Percentiles rank a stretch among this genome's conserved stretches.
Conservation (phyloP, 306 rosid species). For the Rosa multiflora region DNA sequence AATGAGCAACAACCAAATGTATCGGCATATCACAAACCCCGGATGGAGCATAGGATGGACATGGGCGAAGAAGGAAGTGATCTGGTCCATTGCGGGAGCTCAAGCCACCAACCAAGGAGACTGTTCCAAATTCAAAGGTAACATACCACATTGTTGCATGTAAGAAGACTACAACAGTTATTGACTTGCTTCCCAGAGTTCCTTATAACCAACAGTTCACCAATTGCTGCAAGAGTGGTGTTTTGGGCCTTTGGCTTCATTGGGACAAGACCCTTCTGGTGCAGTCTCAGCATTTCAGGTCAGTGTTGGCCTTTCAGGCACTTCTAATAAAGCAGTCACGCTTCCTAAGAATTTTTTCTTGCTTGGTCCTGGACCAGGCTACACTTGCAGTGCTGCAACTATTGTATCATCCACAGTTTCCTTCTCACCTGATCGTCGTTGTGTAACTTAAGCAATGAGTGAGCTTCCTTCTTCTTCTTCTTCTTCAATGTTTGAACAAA, state of each 20-base stretch:
- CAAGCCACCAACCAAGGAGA: slow-evolving; percentile 79
- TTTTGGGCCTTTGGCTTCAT: slow-evolving; percentile 35
- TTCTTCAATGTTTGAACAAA: too few relatives aligned
- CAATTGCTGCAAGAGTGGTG: slow-evolving; percentile 74
- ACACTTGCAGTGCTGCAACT: background rate
- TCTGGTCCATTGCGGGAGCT: slow-evolving; percentile 72
- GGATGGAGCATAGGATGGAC: slow-evolving; percentile 80
- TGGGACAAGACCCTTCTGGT: slow-evolving; percentile 56
- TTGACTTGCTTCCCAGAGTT: slow-evolving; percentile 67
- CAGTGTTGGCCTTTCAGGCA: slow-evolving; percentile 67
- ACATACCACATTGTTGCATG: slow-evolving; percentile 71
- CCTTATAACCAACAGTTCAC: too few relatives aligned
- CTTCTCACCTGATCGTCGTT: background rate
- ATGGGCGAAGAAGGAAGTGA: slow-evolving; percentile 79
- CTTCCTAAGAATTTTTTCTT: slow-evolving; percentile 58
- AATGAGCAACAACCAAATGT: slow-evolving; percentile 61
- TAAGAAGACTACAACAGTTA: slow-evolving; percentile 52
- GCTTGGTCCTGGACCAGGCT: slow-evolving; percentile 26
- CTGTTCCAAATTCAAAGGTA: slow-evolving; percentile 68
- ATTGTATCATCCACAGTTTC: background rate
- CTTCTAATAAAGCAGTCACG: slow-evolving; percentile 65
- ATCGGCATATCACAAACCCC: slow-evolving; percentile 54
- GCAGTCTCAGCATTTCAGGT: slow-evolving; percentile 68
- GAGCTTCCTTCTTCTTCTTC: too few relatives aligned
- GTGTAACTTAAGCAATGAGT: background rate